Evolutionary conservation across 139 green algal genomes (phyloP).

Genomic region (Eudorina sp.): DNA sequence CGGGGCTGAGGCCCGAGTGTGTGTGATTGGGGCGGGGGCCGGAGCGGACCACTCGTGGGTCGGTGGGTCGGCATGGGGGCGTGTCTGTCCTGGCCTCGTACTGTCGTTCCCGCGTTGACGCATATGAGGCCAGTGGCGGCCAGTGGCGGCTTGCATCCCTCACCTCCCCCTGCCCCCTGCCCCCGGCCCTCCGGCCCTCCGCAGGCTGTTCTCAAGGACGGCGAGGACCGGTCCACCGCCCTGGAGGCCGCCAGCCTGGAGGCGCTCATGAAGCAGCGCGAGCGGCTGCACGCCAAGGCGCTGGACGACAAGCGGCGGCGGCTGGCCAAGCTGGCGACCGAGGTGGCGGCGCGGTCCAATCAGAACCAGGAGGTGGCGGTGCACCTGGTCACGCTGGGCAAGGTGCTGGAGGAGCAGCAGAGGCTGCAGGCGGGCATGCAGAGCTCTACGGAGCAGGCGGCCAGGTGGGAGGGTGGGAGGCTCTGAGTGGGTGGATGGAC

Average conservation of each 20-base stretch:
- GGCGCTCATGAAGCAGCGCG: slow-evolving; percentile 64
- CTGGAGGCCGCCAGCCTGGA: slow-evolving; percentile 70
- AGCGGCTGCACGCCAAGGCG: slow-evolving; percentile 62
- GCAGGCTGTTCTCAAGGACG: slow-evolving; percentile 54
- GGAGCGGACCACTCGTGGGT: too few species aligned
- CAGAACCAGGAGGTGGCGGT: slow-evolving; percentile 58
- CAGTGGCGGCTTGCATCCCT: not conserved
- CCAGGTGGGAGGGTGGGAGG: not conserved
- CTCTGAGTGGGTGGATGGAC: not conserved
- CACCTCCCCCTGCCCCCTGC: not conserved
- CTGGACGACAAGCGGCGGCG: slow-evolving; percentile 54
- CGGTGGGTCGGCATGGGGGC: too few species aligned
- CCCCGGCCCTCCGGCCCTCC: not conserved
- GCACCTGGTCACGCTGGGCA: slow-evolving; percentile 60
- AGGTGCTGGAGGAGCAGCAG: slow-evolving; percentile 64
- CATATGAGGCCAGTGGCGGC: not conserved
- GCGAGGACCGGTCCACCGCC: slow-evolving; percentile 28
- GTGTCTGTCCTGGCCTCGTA: too few species aligned
- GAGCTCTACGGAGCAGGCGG: slow-evolving; percentile 33
- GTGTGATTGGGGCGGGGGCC: too few species aligned
- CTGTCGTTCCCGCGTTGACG: too few species aligned
- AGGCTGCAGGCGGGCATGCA: slow-evolving; percentile 56
- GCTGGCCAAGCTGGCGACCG: slow-evolving; percentile 43
- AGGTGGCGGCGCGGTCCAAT: slow-evolving; percentile 4
- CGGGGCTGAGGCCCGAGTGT: too few species aligned